Evolutionary conservation across 345 rosid genomes (phyloP).

Genomic region (Linum lewisii): DNA sequence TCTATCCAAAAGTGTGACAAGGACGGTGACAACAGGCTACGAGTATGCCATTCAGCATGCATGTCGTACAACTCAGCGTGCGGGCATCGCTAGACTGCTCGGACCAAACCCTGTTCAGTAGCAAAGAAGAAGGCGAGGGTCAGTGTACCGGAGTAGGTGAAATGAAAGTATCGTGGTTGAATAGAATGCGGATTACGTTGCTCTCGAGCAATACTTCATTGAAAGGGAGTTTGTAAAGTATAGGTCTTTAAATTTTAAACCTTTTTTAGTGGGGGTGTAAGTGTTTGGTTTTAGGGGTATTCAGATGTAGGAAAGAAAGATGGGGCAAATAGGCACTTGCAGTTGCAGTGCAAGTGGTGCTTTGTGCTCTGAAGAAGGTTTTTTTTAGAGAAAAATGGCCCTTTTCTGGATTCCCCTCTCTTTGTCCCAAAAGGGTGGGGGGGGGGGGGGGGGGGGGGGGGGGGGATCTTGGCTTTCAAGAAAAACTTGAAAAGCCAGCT

Average conservation of each 20-base stretch:
- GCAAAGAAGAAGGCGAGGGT: constrained; percentile 58
- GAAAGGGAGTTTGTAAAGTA: constrained; percentile 19
- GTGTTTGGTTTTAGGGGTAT: constrained; percentile 16
- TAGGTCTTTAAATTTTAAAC: constrained; percentile 1
- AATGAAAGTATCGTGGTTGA: constrained; percentile 41
- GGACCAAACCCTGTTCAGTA: constrained; percentile 91
- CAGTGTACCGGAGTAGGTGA: constrained; percentile 87
- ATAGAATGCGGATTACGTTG: constrained; percentile 30
- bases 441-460: constrained; percentile 8
- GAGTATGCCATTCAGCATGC: constrained; percentile 94
- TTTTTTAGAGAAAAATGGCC: constrained; percentile 5
- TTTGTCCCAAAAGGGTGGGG: constrained; percentile 10
- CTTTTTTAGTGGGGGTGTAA: background rate
- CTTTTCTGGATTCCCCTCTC: background rate
- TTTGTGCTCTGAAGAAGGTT: too few species aligned
- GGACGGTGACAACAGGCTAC: constrained; percentile 88
- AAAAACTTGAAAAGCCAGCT: constrained; percentile 9
- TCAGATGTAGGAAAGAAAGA: constrained; percentile 9
- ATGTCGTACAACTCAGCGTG: constrained; percentile 83
- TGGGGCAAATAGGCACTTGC: constrained; percentile 11
- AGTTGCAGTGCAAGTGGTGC: too few species aligned
- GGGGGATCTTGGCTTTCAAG: constrained; percentile 19
- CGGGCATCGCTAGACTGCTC: constrained; percentile 93
- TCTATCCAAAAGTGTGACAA: constrained; percentile 92
- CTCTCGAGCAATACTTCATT: constrained; percentile 23